These are phyloP conservation scores for Rhytidhysteron rufulum DNA, from an alignment of 2,329 filamentous ascomycete genomes.

Conservation along the genomic window DNA sequence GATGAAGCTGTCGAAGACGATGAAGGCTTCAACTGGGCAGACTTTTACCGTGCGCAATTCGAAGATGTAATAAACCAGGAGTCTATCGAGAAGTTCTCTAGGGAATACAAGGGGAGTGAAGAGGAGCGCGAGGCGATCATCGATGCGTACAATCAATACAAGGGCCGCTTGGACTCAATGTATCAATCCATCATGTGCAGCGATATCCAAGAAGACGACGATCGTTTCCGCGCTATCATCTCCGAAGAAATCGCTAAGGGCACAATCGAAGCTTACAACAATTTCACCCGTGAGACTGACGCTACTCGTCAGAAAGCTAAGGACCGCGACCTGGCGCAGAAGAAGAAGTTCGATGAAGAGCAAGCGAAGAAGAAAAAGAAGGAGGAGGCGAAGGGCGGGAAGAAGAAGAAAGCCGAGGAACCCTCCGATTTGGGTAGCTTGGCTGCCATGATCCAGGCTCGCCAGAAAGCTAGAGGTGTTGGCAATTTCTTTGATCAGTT, in stretches of 20 bases:
- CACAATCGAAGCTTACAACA: slow-evolving; percentile 62
- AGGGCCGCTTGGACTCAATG: slow-evolving; percentile 72
- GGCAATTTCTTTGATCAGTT: slow-evolving; percentile 30
- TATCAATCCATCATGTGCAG: slow-evolving; percentile 87
- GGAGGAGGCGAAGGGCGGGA: slow-evolving; percentile 44
- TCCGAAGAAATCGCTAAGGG: slow-evolving; percentile 70
- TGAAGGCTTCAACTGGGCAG: slow-evolving; percentile 82
- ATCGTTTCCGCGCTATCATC: slow-evolving; percentile 76
- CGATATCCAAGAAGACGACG: slow-evolving; percentile 77
- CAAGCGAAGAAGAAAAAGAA: slow-evolving; percentile 65
- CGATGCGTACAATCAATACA: slow-evolving; percentile 65
- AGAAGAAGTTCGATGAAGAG: slow-evolving; percentile 52
- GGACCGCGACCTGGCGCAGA: slow-evolving; percentile 31
- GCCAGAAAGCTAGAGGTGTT: slow-evolving; percentile 29
- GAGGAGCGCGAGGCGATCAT: slow-evolving; percentile 81
- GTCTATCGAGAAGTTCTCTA: slow-evolving; percentile 70
- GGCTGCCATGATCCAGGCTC: slow-evolving; percentile 34
- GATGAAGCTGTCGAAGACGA: slow-evolving; percentile 68
- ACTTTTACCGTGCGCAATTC: slow-evolving; percentile 85
- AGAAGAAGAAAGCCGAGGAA: slow-evolving; percentile 19
- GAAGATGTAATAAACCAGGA: slow-evolving; percentile 70
- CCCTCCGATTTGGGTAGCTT: slow-evolving; percentile 32
- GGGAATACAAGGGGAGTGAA: slow-evolving; percentile 77
- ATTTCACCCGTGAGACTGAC: slow-evolving; percentile 68
- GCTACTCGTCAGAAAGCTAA: slow-evolving; percentile 28